Base-by-base conservation (phyloP, 2,329 filamentous ascomycete genomes). In the Stachybotrys echinatus region DNA sequence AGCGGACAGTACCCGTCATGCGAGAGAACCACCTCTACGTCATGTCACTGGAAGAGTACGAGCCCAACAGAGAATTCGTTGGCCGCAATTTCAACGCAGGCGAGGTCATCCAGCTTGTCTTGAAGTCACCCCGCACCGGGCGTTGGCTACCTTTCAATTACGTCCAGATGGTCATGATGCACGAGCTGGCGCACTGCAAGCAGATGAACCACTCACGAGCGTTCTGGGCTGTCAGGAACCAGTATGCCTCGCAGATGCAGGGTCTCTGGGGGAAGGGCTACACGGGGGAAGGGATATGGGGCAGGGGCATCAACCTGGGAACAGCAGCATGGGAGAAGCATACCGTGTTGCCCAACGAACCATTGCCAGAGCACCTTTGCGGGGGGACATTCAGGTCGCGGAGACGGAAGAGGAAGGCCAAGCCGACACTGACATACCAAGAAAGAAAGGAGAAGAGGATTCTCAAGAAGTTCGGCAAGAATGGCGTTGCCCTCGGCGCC, bases 161-260 rank as follows among this genome's bases (percentile, higher is more conserved):
- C 61, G 88, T 95, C 17, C 88, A 94, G 68, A 92, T 94, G 88
- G 89, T 95, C 56, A 95, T 95, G 90, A 92, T 95, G 82, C 90
- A 95, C 65, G 89, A 94, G 73, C 74, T 95, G 23, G 89, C 89
- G 3, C 89, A 95, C 66, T 92, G 88, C 75, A 87, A 89, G 66
- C 86, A 95, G 64, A 95, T 95, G 91, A 95, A 95, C 65, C 90
- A 95, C 64, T 87, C 84, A 2, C 78, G 81, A 49, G 83, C 81
- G 3, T 95, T 95, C 61, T 95, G 90, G 89, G 79, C 80, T 10
- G 85, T 92, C 18, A 75, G 89, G 44, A 88, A 94, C 65, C 70
- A 74, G 40, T 94, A 88, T 61, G 85, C 88, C 2, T 76, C 75
- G 8, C 79, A 89, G 49, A 83, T 95, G 80, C 80, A 83, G 54